phyloP scores from a whole-genome alignment of 164 flowering plant genomes.

The grape (Vitis vinifera) region DNA sequence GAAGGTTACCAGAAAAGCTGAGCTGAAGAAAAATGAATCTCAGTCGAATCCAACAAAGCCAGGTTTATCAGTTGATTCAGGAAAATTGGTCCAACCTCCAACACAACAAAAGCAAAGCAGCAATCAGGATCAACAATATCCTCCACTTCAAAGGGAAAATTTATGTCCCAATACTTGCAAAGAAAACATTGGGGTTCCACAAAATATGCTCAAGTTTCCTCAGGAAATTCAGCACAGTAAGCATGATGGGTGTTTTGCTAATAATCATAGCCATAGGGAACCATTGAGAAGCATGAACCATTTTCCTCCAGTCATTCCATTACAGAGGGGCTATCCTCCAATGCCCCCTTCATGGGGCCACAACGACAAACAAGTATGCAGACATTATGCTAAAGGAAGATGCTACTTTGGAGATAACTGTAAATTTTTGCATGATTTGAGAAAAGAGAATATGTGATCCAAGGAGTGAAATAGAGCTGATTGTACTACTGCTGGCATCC shows the following conservation, averaged over 20 bases:
- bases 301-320: slow-evolving; percentile 6
- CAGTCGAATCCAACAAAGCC: slow-evolving; percentile 4
- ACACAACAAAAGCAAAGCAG: neutral
- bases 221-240: neutral
- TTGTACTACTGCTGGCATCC: too few relatives aligned
- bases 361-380: slow-evolving; percentile 32
- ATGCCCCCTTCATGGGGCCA: neutral
- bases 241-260: too few relatives aligned
- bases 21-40: slow-evolving; percentile 9
- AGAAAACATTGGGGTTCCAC: neutral
- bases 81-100: neutral
- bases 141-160: neutral
- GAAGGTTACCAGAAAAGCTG: slow-evolving; percentile 19
- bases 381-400: slow-evolving; percentile 46
- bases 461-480: neutral
- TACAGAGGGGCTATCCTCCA: neutral
- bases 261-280: slow-evolving; percentile 10
- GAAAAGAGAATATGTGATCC: neutral
- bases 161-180: neutral
- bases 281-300: slow-evolving; percentile 23
- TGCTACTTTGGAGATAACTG: slow-evolving; percentile 65
- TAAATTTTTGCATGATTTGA: slow-evolving; percentile 53
- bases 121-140: neutral
- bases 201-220: neutral
- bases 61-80: neutral